Percentiles rank a stretch among this genome's conserved stretches.
Conservation (phyloP, 306 rosid species). For the Castanospermum australe region DNA sequence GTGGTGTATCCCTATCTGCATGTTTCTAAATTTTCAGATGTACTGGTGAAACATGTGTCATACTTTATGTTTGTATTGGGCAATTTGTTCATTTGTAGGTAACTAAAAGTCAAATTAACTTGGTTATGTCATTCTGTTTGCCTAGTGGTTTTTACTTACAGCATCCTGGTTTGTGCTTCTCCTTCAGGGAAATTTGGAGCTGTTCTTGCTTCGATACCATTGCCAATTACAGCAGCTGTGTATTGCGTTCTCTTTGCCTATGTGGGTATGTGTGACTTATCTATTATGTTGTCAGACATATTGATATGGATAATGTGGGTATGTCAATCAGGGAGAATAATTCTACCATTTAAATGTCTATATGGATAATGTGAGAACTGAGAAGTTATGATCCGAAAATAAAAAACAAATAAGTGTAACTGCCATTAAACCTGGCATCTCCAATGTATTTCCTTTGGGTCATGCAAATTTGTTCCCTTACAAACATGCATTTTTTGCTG, state of each 20-base stretch:
- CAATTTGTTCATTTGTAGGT: not conserved
- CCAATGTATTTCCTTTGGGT: not conserved
- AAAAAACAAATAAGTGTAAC: not conserved
- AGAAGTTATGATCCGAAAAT: not conserved
- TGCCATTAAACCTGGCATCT: slow-evolving; percentile 7
- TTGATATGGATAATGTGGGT: not conserved
- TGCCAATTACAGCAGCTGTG: slow-evolving; percentile 77
- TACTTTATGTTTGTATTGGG: not conserved
- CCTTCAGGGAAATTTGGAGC: slow-evolving; percentile 88
- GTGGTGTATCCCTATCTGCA: slow-evolving; percentile 27
- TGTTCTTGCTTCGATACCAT: slow-evolving; percentile 84
- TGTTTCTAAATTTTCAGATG: not conserved
- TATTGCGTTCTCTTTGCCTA: slow-evolving; percentile 83
- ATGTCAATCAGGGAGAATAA: not conserved
- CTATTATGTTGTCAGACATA: not conserved
- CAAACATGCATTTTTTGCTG: not conserved
- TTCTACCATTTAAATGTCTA: not conserved
- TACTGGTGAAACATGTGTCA: not conserved
- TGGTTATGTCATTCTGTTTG: not conserved
- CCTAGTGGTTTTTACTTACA: not conserved
- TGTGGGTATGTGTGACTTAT: slow-evolving; percentile 57
- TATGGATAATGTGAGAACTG: not conserved
- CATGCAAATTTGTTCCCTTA: not conserved
- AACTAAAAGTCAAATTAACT: not conserved
- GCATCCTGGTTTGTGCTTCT: slow-evolving; percentile 21